phyloP scores from a whole-genome alignment of 345 rosid genomes.

The Hibiscus syriacus region DNA sequence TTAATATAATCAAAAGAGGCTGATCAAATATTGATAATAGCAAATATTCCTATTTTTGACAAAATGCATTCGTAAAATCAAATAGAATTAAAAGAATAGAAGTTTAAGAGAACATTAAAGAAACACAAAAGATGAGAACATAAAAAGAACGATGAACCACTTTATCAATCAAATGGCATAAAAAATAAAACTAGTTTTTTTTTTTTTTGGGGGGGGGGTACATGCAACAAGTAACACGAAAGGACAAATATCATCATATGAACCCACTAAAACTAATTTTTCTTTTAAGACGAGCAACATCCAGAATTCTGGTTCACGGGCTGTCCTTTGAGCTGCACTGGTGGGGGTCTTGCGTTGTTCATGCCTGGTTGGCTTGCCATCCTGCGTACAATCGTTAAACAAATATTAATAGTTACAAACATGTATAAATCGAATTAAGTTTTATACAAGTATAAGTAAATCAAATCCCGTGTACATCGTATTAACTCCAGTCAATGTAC shows the following conservation, averaged over 20 bases:
- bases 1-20: too few species aligned
- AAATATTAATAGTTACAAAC: background rate
- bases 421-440: background rate
- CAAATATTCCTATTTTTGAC: background rate
- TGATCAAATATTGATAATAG: too few species aligned
- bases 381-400: slow-evolving; percentile 29
- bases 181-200: slow-evolving; percentile 26
- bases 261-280: slow-evolving; percentile 6
- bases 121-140: slow-evolving; percentile 15
- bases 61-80: slow-evolving; percentile 20
- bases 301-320: slow-evolving; percentile 92
- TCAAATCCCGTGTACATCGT: too few species aligned
- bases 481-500: too few species aligned
- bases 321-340: slow-evolving; percentile 90
- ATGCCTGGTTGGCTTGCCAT: slow-evolving; percentile 95
- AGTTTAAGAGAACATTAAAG: slow-evolving; percentile 17
- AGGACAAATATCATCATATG: background rate
- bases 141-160: slow-evolving; percentile 21
- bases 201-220: slow-evolving; percentile 17
- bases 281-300: slow-evolving; percentile 74
- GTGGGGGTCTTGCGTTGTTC: slow-evolving; percentile 72
- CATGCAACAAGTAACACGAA: slow-evolving; percentile 30
- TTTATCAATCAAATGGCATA: slow-evolving; percentile 20
- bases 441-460: too few species aligned
- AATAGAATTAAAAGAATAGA: slow-evolving; percentile 51